Percentiles rank a stretch among this genome's conserved stretches.
Evolutionary conservation across 148 eudicot species (phyloP).

Genomic region (Fagopyrum tataricum): DNA sequence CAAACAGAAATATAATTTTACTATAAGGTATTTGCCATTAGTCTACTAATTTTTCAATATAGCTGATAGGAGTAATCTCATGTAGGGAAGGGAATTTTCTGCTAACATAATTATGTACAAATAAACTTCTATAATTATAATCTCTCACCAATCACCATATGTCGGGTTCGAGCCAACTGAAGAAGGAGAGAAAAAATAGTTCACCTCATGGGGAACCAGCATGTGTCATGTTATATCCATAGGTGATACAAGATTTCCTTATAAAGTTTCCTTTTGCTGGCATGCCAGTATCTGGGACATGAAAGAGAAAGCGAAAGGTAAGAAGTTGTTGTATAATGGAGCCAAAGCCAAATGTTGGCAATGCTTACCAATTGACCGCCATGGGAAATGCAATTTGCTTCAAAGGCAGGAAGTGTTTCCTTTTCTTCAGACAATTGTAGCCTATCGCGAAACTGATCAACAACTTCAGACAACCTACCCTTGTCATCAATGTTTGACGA

Average conservation of each 20-base stretch:
- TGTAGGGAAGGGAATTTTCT: not conserved
- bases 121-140: constrained; percentile 8
- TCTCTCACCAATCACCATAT: not conserved
- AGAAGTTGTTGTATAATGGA: not conserved
- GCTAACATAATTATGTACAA: constrained; percentile 13
- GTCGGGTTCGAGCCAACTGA: not conserved
- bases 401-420: constrained; percentile 5
- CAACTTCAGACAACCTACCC: constrained; percentile 1
- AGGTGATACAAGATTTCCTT: not conserved
- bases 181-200: not conserved
- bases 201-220: not conserved
- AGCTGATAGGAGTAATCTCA: not conserved
- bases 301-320: not conserved
- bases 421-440: not conserved
- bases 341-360: not conserved
- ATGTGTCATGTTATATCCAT: not conserved
- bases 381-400: constrained; percentile 8
- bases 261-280: constrained; percentile 23
- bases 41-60: not conserved
- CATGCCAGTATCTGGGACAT: constrained; percentile 32
- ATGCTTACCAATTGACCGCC: constrained; percentile 15
- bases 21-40: constrained; percentile 6
- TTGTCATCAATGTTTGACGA: not conserved
- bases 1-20: not conserved
- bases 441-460: not conserved